Base-by-base conservation (phyloP, 1,284 basidiomycete species). In the Marasmius sp. region DNA sequence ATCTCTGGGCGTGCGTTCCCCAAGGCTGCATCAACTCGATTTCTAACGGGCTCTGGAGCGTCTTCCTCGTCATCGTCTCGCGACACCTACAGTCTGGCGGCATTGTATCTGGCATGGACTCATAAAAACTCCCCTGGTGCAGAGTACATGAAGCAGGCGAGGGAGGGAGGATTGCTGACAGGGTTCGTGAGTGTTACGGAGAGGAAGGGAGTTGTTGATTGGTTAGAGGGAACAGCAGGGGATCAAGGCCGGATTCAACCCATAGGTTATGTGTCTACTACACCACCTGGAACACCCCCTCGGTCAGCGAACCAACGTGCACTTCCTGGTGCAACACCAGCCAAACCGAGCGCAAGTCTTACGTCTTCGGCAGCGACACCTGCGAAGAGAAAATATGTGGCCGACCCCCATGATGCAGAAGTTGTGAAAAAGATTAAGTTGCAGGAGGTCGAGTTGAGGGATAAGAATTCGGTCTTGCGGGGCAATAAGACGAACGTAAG, bases 121-220 rank as follows among this genome's bases (percentile, higher is more conserved):
- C 81, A 91, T 45, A 81, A 85, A 54, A 91, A 93, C 70, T 84
- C 85, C 0, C 80, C 85, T 1, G 85, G 88, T 39, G 91, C 89
- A 27, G 93, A 95, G 68, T 97, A 97, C 75, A 88, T 96, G 84
- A 89, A 89, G 73, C 88, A 92, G 68, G 88, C 88, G 3, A 82
- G 93, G 64, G 88, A 92, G 68, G 84, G 81, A 58, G 91, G 91
- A 1, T 76, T 94, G 36, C 80, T 83, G 1, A 82, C 86, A 36
- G 88, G 89, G 0, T 93, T 94, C 71, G 92, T 97, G 49, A 89
- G 91, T 68, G 87, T 94, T 47, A 93, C 93, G 1, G 94, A 96
- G 75, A 80, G 94, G 64, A 92, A 92, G 75, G 81, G 81, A 45
- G 86, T 96, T 0, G 85, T 93, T 33, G 93, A 95, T 60, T 97